phyloP scores from a whole-genome alignment of 306 rosid species.

The Gastrolobium villosum region DNA sequence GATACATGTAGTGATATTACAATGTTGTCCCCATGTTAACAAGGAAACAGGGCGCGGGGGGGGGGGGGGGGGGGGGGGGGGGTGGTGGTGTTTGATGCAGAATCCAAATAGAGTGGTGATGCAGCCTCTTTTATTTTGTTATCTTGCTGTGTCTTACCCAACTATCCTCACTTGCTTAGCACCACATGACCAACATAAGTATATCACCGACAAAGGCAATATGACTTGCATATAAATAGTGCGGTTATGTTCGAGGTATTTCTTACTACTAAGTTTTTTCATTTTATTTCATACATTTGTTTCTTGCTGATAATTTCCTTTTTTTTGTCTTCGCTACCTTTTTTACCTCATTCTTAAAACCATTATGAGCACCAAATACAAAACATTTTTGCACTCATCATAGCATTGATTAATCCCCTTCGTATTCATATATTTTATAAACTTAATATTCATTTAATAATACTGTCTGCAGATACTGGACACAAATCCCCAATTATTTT shows the following conservation, averaged over 20 bases:
- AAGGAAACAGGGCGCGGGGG: no score
- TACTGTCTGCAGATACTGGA: slow-evolving; percentile 83
- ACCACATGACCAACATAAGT: not conserved
- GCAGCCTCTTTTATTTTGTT: not conserved
- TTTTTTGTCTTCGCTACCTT: not conserved
- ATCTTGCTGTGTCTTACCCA: not conserved
- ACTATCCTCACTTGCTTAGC: not conserved
- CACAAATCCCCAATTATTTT: slow-evolving; percentile 94
- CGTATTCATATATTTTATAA: not conserved
- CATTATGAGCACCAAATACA: not conserved
- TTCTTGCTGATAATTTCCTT: not conserved
- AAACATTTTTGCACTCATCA: slow-evolving; percentile 14
- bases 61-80: no score
- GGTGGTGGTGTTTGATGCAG: not conserved
- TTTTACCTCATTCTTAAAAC: not conserved
- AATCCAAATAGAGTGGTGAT: not conserved
- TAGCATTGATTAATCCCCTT: not conserved
- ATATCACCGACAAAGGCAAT: not conserved
- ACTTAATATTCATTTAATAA: slow-evolving; percentile 18
- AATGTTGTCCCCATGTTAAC: not conserved
- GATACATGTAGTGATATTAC: not conserved
- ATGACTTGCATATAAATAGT: not conserved
- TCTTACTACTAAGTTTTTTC: not conserved
- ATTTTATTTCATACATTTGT: not conserved
- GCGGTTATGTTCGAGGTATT: slow-evolving; percentile 1